Base-by-base conservation (phyloP, 1,284 basidiomycete genomes). In the Vanrija sp. region DNA sequence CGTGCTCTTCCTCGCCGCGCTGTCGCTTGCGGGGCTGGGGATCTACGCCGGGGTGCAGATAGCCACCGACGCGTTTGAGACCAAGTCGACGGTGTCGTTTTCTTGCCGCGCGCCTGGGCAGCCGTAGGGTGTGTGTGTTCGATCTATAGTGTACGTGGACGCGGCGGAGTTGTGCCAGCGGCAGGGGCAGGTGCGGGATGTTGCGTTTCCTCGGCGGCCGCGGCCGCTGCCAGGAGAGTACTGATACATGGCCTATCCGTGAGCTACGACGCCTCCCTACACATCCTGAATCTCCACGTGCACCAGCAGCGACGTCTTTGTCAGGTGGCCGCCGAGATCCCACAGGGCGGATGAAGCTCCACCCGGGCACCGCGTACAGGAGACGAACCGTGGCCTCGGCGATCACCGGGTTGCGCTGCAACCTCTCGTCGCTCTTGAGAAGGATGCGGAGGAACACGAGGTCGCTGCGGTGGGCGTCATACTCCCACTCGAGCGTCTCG, bases 401-500 rank as follows among this genome's bases (percentile, higher is more conserved):
- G 5, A 59, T 35, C 4, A 53, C 48, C 10, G 57, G 57, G 44
- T 59, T 59, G 19, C 37, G 25, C 15, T 51, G 51, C 45, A 59
- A 53, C 38, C 24, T 31, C 42, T 56, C 54, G 47, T 59, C 57
- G 39, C 51, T 53, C 51, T 59, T 59, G 48, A 59, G 48, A 3
- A 59, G 49, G 16, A 59, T 45, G 38, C 57, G 54, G 6, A 59
- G 39, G 44, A 59, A 59, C 16, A 52, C 51, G 43, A 59, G 54
- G 25, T 56, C 57, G 31, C 31, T 31, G 12, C 15, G n/a, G 38
- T 52, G 45, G 23, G 47, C 51, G 53, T 85, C 83, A 67, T 92
- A 89, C n/a, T 85, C 83, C 39, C 94, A 78, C 43, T 79, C 77
- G 36, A 94, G 75, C 24, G 77, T 77, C 67, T 91, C 84, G 63